Conservation (phyloP, 768 basidiomycete species). For the Rhodotorula kratochvilovae region DNA sequence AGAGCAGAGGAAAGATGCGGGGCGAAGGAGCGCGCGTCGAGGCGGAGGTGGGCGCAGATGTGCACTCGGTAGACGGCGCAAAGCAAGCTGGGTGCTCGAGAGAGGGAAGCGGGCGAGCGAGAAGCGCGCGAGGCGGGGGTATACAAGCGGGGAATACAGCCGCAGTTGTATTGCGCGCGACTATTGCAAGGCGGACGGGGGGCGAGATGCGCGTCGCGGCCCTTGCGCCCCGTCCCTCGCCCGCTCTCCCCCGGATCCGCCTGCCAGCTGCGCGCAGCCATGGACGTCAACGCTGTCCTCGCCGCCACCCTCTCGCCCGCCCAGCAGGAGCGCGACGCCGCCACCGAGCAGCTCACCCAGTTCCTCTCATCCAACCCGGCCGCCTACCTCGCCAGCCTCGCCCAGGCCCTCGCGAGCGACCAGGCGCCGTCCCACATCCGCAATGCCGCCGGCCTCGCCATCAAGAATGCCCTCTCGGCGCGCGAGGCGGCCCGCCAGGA, state of each 20-base stretch:
- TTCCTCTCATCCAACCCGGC: constrained; percentile 33
- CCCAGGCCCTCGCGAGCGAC: constrained; percentile 76
- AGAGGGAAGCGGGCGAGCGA: too few relatives aligned
- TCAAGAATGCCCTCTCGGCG: constrained; percentile 91
- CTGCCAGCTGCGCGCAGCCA: constrained; percentile 45
- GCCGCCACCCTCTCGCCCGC: constrained; percentile 83
- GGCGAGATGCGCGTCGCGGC: too few relatives aligned
- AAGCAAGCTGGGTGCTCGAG: too few relatives aligned
- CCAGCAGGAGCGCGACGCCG: constrained; percentile 23
- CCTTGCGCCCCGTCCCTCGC: background rate
- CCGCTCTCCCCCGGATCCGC: background rate
- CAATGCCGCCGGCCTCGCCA: constrained; percentile 90
- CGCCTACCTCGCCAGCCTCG: constrained; percentile 86
- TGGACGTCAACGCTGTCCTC: constrained; percentile 88
- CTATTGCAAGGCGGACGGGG: too few relatives aligned
- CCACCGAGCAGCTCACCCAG: constrained; percentile 26
- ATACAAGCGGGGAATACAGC: background rate
- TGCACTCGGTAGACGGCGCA: too few relatives aligned
- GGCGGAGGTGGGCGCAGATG: too few relatives aligned
- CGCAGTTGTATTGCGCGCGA: background rate
- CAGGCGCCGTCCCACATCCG: constrained; percentile 63
- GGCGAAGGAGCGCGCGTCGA: background rate
- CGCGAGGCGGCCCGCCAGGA: constrained; percentile 81
- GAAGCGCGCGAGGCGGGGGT: too few relatives aligned
- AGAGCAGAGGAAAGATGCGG: background rate